Percentiles rank a stretch among this genome's conserved stretches.
Evolutionary conservation across 2,329 filamentous ascomycete species (phyloP).

Genomic region (Cryphonectria parasitica): DNA sequence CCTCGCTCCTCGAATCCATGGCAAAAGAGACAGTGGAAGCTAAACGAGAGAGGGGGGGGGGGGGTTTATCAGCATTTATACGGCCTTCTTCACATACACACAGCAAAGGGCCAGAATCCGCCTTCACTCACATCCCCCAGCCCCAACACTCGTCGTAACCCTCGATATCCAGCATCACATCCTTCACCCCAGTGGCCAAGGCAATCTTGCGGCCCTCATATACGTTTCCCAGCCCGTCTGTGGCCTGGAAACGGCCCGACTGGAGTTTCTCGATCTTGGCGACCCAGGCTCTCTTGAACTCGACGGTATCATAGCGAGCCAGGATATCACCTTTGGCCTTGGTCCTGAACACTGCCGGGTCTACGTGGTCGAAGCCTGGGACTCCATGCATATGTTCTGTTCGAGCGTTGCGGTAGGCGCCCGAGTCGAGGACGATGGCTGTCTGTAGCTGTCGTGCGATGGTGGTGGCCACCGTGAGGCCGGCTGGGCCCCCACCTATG

Average conservation of each 20-base stretch:
- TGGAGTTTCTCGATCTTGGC: constrained; percentile 32
- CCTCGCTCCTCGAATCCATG: constrained; percentile 63
- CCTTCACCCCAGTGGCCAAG: constrained; percentile 57
- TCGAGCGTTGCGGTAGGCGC: constrained; percentile 53
- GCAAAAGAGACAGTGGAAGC: constrained; percentile 55
- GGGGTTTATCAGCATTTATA: not conserved
- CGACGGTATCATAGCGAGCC: constrained; percentile 41
- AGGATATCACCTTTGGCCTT: constrained; percentile 41
- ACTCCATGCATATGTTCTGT: constrained; percentile 54
- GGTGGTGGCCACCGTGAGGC: constrained; percentile 50
- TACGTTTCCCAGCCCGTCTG: constrained; percentile 44
- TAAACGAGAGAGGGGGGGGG: not conserved
- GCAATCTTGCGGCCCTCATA: constrained; percentile 58
- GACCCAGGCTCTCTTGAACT: constrained; percentile 35
- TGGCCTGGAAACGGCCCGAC: constrained; percentile 31
- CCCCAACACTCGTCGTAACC: constrained; percentile 62
- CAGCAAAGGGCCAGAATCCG: not conserved
- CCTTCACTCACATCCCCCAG: constrained; percentile 48
- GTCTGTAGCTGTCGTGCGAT: constrained; percentile 54
- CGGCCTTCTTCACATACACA: not conserved
- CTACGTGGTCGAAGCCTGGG: constrained; percentile 44
- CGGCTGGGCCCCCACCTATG: constrained; percentile 57
- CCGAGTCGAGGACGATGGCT: constrained; percentile 54
- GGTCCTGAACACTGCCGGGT: constrained; percentile 41
- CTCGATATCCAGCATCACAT: constrained; percentile 53